These are phyloP conservation scores for Aphanomyces euteiches DNA, from an alignment of 352 stramenopile species.

Conservation along the genomic window DNA sequence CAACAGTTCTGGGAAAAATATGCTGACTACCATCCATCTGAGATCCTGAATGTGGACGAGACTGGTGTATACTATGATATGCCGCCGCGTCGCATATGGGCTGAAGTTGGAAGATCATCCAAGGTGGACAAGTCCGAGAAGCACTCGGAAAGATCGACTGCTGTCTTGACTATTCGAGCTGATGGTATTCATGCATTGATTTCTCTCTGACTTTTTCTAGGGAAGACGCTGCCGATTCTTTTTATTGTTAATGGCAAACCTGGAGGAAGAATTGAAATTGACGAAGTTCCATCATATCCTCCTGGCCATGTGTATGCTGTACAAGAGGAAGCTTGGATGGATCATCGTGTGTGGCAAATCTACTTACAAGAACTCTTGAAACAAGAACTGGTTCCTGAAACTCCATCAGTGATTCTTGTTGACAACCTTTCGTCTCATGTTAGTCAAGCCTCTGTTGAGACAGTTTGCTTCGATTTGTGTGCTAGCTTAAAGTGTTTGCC, in stretches of 20 bases:
- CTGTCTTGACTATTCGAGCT: neutral
- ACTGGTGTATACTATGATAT: neutral
- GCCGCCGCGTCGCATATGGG: neutral
- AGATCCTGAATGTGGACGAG: neutral
- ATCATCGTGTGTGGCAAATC: neutral
- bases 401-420: neutral
- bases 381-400: neutral
- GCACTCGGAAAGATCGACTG: neutral
- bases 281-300: conserved; percentile 2
- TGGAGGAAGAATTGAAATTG: conserved; percentile 8
- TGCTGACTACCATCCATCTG: neutral
- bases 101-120: neutral
- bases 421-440: conserved; percentile 14
- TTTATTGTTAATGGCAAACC: neutral
- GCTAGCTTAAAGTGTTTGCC: neutral
- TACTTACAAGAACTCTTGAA: neutral
- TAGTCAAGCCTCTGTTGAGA: conserved; percentile 5
- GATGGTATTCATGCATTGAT: neutral
- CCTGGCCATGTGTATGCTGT: conserved; percentile 17
- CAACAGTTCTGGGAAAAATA: neutral
- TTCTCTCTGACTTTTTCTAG: neutral
- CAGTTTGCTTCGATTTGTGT: neutral
- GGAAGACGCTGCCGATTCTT: neutral
- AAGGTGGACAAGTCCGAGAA: neutral
- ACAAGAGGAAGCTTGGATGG: conserved; percentile 2